Percentiles rank a stretch among this genome's conserved stretches.
Evolutionary conservation across 164 flowering plant genomes (phyloP).

Genomic region (Magnolia sinica): DNA sequence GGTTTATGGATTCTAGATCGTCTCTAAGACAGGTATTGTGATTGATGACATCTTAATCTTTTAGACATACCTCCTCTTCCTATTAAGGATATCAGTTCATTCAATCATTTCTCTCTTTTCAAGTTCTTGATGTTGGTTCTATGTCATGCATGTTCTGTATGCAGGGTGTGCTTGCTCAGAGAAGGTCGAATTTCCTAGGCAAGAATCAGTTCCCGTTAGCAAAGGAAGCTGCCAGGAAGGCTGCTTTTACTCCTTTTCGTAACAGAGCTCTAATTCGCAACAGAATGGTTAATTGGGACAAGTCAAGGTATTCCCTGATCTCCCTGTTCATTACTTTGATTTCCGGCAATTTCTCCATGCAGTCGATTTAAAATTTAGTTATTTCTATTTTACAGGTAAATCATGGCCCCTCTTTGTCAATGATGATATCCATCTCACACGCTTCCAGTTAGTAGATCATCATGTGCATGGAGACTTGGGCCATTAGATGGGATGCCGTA

Average conservation of each 20-base stretch:
- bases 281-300: slow-evolving; percentile 42
- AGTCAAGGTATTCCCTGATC: slow-evolving; percentile 49
- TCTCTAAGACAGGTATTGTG: slow-evolving; percentile 76
- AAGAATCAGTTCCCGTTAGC: slow-evolving; percentile 68
- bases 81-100: not conserved
- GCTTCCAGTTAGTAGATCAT: slow-evolving; percentile 15
- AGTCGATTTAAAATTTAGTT: not conserved
- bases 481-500: not conserved
- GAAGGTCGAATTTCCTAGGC: slow-evolving; percentile 73
- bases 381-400: slow-evolving; percentile 45
- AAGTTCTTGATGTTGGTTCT: not conserved
- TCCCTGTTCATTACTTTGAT: not conserved
- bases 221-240: slow-evolving; percentile 67
- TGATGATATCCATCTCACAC: slow-evolving; percentile 27
- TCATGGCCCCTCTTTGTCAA: slow-evolving; percentile 28
- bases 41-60: not conserved
- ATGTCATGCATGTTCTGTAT: not conserved
- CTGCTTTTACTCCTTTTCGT: slow-evolving; percentile 56
- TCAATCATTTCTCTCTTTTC: not conserved
- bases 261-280: slow-evolving; percentile 39
- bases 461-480: not conserved
- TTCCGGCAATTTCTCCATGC: not conserved
- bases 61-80: not conserved
- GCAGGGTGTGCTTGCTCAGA: slow-evolving; percentile 78
- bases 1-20: slow-evolving; percentile 67